Evolutionary conservation across 192 early-diverging fungal species (phyloP).

Genomic region (Gigaspora rosea): DNA sequence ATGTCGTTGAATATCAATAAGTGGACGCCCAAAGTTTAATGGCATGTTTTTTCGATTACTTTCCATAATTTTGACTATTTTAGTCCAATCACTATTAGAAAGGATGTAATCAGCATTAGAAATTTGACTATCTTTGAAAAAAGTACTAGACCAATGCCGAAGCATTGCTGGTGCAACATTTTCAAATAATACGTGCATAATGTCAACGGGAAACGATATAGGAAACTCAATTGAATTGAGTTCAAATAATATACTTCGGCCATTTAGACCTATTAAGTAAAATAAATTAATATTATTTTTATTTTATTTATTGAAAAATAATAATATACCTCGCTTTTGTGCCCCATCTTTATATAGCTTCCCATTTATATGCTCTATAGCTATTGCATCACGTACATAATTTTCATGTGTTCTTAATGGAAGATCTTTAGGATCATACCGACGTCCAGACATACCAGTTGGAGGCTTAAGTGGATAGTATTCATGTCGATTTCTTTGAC

Average conservation of each 20-base stretch:
- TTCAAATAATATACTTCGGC: not conserved
- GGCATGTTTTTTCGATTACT: slow-evolving; percentile 7
- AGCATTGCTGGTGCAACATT: not conserved
- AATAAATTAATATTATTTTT: not conserved
- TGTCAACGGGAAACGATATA: not conserved
- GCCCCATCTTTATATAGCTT: not conserved
- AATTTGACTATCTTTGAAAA: not conserved
- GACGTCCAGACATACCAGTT: not conserved
- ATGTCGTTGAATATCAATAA: not conserved
- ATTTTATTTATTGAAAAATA: not conserved
- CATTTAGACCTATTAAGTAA: not conserved
- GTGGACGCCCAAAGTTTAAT: not conserved
- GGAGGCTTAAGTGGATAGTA: not conserved
- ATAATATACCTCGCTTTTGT: not conserved
- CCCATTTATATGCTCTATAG: not conserved
- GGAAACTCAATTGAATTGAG: not conserved
- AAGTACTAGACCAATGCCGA: not conserved
- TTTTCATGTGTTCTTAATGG: not conserved
- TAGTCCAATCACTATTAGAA: not conserved
- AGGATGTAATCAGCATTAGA: not conserved
- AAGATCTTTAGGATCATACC: not conserved
- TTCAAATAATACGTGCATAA: not conserved
- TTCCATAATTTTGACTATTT: not conserved
- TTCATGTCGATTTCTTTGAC: not conserved
- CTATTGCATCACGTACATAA: not conserved